Conservation (phyloP, 2,329 filamentous ascomycete genomes). For the Aspergillus pseudotamarii region DNA sequence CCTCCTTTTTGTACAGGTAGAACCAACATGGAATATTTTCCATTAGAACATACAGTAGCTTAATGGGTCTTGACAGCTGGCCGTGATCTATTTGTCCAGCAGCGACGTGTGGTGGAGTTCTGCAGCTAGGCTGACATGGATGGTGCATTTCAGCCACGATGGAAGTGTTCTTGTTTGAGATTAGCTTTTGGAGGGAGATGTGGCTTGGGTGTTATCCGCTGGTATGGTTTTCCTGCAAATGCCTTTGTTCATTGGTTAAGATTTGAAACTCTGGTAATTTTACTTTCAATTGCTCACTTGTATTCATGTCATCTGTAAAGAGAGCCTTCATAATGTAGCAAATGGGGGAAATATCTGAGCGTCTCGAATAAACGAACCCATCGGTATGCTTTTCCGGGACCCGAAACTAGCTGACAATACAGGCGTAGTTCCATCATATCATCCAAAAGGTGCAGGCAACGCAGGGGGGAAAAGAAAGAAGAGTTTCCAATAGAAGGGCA, state of each 20-base stretch:
- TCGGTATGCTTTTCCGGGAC: background rate
- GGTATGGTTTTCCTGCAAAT: background rate
- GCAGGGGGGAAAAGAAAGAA: background rate
- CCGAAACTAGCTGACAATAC: background rate
- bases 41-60: conserved; percentile 8
- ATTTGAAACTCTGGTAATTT: background rate
- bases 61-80: conserved; percentile 20
- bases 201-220: background rate
- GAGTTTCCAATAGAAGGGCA: conserved; percentile 3
- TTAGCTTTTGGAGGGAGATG: background rate
- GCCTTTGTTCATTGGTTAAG: background rate
- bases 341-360: background rate
- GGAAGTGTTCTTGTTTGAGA: conserved; percentile 3
- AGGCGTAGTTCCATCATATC: background rate
- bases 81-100: conserved; percentile 16
- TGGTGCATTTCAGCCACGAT: conserved; percentile 9
- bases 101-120: conserved; percentile 2
- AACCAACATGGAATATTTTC: background rate
- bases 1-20: conserved; percentile 1
- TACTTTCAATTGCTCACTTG: background rate
- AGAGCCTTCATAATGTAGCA: background rate
- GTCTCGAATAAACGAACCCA: background rate
- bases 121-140: background rate
- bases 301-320: background rate
- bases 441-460: background rate